These are phyloP conservation scores for Pythium phragmiticola DNA, from an alignment of 352 stramenopile species.

Conservation along the genomic window DNA sequence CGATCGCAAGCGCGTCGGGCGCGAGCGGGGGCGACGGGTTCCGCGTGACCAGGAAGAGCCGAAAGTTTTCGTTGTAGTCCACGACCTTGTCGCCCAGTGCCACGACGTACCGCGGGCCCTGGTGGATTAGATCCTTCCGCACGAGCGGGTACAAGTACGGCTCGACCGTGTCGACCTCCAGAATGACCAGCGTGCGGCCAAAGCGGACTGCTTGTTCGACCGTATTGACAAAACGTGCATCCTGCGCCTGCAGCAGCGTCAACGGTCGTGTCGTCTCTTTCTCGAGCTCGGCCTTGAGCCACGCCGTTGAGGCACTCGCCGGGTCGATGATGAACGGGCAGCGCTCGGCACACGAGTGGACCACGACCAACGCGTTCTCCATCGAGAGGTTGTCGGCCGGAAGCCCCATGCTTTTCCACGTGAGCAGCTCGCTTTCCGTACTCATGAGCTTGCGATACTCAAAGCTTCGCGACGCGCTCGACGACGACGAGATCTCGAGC, in stretches of 20 bases:
- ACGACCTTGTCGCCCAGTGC: constrained; percentile 91
- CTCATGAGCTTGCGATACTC: constrained; percentile 89
- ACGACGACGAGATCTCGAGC: constrained; percentile 33
- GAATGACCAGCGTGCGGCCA: constrained; percentile 93
- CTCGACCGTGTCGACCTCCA: constrained; percentile 92
- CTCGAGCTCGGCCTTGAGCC: constrained; percentile 89
- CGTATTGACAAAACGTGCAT: constrained; percentile 87
- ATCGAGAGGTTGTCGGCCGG: constrained; percentile 92
- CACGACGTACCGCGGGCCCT: constrained; percentile 91
- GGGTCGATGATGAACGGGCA: constrained; percentile 96
- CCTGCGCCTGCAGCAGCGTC: constrained; percentile 85
- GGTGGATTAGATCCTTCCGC: constrained; percentile 86
- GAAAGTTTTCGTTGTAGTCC: constrained; percentile 96
- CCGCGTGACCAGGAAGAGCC: constrained; percentile 89
- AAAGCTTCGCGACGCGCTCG: constrained; percentile 36
- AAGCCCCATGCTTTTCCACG: constrained; percentile 92
- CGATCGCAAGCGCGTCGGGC: constrained; percentile 87
- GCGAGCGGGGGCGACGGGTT: constrained; percentile 88
- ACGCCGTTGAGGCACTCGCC: constrained; percentile 81
- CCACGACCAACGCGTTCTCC: constrained; percentile 93
- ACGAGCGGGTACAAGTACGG: constrained; percentile 93
- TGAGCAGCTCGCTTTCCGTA: constrained; percentile 91
- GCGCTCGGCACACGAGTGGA: constrained; percentile 63
- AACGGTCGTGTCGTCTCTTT: constrained; percentile 84
- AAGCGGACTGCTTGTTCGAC: constrained; percentile 95